Evolutionary conservation across 2,329 filamentous ascomycete genomes (phyloP), one percentile per base, ranked within the genome.

Genomic region (Botryotinia convoluta): DNA sequence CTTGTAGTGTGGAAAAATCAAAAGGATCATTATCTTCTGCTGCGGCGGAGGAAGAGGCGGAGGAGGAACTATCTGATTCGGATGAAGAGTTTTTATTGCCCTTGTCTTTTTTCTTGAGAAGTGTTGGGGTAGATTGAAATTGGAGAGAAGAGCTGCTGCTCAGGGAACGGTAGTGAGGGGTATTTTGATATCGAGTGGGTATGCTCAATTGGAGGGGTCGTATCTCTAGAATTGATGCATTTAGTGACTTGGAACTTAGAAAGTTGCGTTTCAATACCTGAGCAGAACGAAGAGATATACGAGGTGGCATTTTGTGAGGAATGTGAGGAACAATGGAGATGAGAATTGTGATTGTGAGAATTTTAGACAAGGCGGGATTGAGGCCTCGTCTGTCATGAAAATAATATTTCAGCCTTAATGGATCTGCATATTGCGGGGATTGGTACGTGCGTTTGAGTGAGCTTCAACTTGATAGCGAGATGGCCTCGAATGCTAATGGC

Each of bases 1-100:
- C 78, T 75, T 91, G 85, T 4, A 93, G 83, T 16, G 83, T 81
- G 8, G 87, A 85, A 77, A 92, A 87, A 81, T 92, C 89, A 79
- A 85, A 88, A 1, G 89, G 87, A 78, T 92, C 88, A 72, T 79
- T 79, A 4, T 72, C 75, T 51, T 74, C 75, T 22, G n/a, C 59
- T 37, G 73, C 32, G 18, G 73, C 29, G 1, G 65, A 32, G 14
- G 73, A 57, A 26, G 73, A 69, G 20, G 59, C 76, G 7, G 37
- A 42, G 35, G 45, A 39, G 16, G 44, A 65, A 10, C 0, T 29
- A 9, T 57, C 51, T 57, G 42, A 48, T 12, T 62, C 60, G 4
- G 45, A 54, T 12, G 35, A 9, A n/a, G 45, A 42, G 6, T 16
- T 74, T 22, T 42, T 72, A 6, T 77, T 76, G 18, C 72, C 75